These are phyloP conservation scores for Buddleja alternifolia DNA, from an alignment of 257 asterid species.

Conservation along the genomic window DNA sequence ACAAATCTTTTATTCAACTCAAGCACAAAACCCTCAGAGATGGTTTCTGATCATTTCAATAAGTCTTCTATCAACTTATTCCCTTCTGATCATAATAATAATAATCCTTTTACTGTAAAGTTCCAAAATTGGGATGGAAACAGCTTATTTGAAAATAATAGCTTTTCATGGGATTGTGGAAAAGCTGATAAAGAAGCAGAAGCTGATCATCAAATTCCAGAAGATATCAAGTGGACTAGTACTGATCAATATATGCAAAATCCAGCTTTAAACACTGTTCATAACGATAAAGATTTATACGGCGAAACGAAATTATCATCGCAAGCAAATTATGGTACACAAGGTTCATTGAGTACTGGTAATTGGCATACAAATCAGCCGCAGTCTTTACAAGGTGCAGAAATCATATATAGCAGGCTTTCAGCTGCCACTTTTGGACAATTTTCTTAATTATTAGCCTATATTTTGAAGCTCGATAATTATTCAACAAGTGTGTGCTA, in stretches of 20 bases:
- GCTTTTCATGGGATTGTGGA: constrained; percentile 40
- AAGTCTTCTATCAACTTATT: constrained; percentile 16
- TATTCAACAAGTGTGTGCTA: constrained; percentile 39
- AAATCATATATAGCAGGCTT: constrained; percentile 44
- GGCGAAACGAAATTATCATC: constrained; percentile 30
- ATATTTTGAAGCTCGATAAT: background rate
- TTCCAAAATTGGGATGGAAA: constrained; percentile 44
- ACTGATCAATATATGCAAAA: constrained; percentile 48
- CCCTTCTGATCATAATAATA: constrained; percentile 18
- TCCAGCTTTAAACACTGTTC: constrained; percentile 34
- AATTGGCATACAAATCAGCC: constrained; percentile 48
- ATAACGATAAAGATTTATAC: constrained; percentile 28
- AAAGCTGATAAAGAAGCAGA: constrained; percentile 40
- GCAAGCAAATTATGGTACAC: too few species aligned
- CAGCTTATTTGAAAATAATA: constrained; percentile 39
- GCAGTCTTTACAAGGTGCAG: constrained; percentile 40
- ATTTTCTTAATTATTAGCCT: constrained; percentile 47
- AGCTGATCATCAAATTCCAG: constrained; percentile 32
- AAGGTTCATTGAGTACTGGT: constrained; percentile 22
- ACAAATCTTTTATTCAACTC: constrained; percentile 37
- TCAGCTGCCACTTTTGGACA: constrained; percentile 55
- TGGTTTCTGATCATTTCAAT: constrained; percentile 24
- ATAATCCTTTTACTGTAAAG: constrained; percentile 27
- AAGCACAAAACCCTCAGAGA: constrained; percentile 32
- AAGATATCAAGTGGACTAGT: constrained; percentile 56